Evolutionary conservation across 495 filamentous ascomycete species (phyloP), one percentile per base, ranked within the genome.

Genomic region (Penicillium bovifimosum): DNA sequence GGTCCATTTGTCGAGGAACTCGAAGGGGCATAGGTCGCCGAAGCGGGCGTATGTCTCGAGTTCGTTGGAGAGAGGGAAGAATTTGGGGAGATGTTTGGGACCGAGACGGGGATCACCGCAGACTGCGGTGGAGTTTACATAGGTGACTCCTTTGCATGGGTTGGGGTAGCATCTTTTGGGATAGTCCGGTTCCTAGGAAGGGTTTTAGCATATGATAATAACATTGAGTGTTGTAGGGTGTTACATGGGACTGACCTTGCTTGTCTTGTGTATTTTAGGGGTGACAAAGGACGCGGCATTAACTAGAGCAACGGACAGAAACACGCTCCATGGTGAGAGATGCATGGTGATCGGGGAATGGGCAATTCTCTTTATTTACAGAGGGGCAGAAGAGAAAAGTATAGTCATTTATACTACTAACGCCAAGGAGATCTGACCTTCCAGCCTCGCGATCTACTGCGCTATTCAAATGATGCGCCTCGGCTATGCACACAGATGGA

Each of bases 101-200:
- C 80, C 79, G 1, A 82, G 74, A 16, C 79, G 76, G 0, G 58
- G 52, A 57, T 82, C 78, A 20, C 76, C 71, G 59, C 79, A 82
- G 54, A 81, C 59, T 55, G 76, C 79, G 35, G 57, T 59, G 2
- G 40, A 24, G 40, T 66, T 57, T 46, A 56, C 62, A 55, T 64
- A 67, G 41, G 65, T 68, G 49, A 76, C 75, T 20, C 69, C 69
- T 6, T 49, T 54, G 60, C 76, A 79, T 34, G 68, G 66, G 36
- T 69, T 43, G 35, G 59, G 55, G 18, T 56, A 47, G 31, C 62
- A 64, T 41, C 45, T 54, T 10, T 42, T 13, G 14, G 60, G 56
- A 26, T 36, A 53, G 10, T 44, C 33, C 24, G 41, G 33, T 17
- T 53, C 50, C 50, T 53, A n/a, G 2, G 13, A 35, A 50, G 8